These are phyloP conservation scores for Oryza longistaminata DNA, from an alignment of 176 grass and related monocot species.

Conservation along the genomic window DNA sequence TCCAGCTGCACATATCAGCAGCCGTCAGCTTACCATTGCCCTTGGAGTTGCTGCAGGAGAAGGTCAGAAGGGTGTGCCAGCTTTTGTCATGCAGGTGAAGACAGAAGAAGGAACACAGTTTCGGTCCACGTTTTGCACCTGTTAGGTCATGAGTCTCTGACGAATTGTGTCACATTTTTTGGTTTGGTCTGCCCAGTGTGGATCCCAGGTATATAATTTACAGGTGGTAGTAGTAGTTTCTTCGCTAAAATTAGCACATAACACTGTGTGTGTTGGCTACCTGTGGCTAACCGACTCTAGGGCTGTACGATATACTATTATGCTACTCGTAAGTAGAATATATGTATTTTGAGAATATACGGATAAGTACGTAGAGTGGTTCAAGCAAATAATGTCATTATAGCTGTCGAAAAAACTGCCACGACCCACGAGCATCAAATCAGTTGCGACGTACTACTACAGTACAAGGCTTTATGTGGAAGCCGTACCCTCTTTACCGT, in stretches of 20 bases:
- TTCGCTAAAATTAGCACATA: neutral
- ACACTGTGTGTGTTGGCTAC: neutral
- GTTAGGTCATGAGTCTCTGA: neutral
- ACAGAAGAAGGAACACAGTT: neutral
- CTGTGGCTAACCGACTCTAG: neutral
- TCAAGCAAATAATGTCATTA: neutral
- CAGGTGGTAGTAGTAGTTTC: neutral
- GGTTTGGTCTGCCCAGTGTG: neutral
- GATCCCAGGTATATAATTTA: neutral
- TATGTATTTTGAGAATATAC: neutral
- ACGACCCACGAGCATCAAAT: neutral
- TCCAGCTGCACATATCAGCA: neutral
- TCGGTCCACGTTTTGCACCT: constrained; percentile 9
- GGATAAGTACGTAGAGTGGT: neutral
- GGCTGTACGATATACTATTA: neutral
- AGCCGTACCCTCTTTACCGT: neutral
- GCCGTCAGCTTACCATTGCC: neutral
- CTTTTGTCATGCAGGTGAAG: neutral
- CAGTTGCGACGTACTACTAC: neutral
- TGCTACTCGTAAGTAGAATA: neutral
- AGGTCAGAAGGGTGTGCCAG: constrained; percentile 1
- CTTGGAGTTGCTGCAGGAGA: neutral
- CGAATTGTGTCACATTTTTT: neutral
- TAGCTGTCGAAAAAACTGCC: neutral
- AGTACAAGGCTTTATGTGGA: neutral